These are phyloP conservation scores for Ceratocystis destructans DNA, from an alignment of 2,329 filamentous ascomycete species.

Conservation along the genomic window DNA sequence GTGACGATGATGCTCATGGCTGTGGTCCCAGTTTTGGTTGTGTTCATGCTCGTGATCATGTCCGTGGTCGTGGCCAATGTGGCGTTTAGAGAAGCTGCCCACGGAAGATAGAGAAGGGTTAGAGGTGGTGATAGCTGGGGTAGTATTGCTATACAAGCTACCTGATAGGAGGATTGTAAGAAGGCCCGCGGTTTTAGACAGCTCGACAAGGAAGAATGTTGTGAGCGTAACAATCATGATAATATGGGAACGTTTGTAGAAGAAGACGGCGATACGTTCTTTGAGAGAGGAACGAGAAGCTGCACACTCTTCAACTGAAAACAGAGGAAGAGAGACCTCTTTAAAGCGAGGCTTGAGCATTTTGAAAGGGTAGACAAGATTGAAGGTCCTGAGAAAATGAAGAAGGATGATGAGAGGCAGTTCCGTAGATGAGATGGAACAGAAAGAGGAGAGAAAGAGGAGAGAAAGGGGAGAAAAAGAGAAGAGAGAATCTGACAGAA, in stretches of 20 bases:
- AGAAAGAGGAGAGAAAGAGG: not conserved
- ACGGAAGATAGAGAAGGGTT: not conserved
- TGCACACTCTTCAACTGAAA: not conserved
- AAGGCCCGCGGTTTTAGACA: too few species aligned
- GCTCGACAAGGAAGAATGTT: too few species aligned
- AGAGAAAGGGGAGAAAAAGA: not conserved
- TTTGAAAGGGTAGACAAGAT: not conserved
- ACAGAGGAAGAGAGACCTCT: not conserved
- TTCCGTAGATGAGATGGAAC: not conserved
- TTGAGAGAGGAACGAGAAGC: not conserved
- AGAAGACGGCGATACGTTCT: not conserved
- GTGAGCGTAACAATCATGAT: too few species aligned
- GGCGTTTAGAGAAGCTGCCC: not conserved
- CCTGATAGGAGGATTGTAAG: too few species aligned
- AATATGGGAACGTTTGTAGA: not conserved
- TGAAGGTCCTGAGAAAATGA: not conserved
- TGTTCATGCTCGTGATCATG: not conserved
- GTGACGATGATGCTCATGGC: not conserved
- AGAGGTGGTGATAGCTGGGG: not conserved
- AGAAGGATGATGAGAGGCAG: not conserved
- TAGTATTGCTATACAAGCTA: not conserved
- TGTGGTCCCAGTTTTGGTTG: not conserved
- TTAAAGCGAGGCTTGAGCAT: not conserved
- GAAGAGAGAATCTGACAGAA: not conserved
- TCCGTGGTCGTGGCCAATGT: constrained; percentile 8